These are phyloP conservation scores for Epicoccum sorghinum DNA, from an alignment of 2,329 filamentous ascomycete genomes.

Conservation along the genomic window DNA sequence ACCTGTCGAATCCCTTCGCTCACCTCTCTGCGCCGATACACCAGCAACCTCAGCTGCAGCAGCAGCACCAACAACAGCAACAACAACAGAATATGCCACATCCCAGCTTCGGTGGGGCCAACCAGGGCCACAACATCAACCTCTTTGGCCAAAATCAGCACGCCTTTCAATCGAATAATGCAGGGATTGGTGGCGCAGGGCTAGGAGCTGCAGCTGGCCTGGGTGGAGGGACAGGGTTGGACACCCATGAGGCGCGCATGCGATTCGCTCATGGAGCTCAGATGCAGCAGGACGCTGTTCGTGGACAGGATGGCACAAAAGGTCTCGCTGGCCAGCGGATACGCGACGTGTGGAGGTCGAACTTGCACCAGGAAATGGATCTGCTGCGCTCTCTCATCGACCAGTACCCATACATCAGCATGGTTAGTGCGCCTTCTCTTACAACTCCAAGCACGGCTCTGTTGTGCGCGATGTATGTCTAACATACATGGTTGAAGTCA, in stretches of 20 bases:
- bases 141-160: conserved; percentile 53
- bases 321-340: conserved; percentile 73
- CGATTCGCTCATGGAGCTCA: conserved; percentile 78
- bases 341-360: conserved; percentile 94
- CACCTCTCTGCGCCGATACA: conserved; percentile 58
- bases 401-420: conserved; percentile 93
- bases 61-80: conserved; percentile 39
- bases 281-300: conserved; percentile 56
- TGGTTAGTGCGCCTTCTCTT: conserved; percentile 67
- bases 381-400: conserved; percentile 82
- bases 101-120: conserved; percentile 65
- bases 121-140: conserved; percentile 67
- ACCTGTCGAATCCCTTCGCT: conserved; percentile 64
- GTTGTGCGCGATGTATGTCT: conserved; percentile 6
- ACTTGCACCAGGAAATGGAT: conserved; percentile 89
- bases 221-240: conserved; percentile 70
- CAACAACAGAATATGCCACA: conserved; percentile 61
- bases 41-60: conserved; percentile 55
- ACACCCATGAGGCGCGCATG: conserved; percentile 85
- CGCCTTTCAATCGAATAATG: conserved; percentile 58
- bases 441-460: conserved; percentile 1
- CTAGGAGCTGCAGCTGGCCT: conserved; percentile 61
- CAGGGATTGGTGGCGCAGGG: conserved; percentile 61
- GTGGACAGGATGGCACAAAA: conserved; percentile 63
- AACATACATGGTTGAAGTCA: conserved; percentile 20